Conservation (phyloP, 805 yeast species). For the Metschnikowia continentalis region DNA sequence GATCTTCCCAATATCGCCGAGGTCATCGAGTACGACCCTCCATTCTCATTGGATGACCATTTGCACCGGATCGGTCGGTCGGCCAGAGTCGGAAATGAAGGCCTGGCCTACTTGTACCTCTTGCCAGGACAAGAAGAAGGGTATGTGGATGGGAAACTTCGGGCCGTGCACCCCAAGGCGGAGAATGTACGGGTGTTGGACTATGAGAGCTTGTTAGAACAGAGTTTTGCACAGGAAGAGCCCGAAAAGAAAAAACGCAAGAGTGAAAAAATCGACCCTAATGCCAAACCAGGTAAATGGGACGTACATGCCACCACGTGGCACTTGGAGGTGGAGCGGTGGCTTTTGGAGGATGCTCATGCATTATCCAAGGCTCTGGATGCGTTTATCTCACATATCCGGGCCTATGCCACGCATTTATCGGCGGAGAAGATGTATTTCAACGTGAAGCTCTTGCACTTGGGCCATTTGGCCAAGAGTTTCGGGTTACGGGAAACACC, state of each 20-base stretch:
- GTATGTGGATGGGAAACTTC: constrained; percentile 54
- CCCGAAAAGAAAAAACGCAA: constrained; percentile 14
- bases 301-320: constrained; percentile 94
- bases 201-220: constrained; percentile 30
- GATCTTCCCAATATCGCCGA: constrained; percentile 84
- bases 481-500: constrained; percentile 96
- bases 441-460: constrained; percentile 76
- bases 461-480: constrained; percentile 94
- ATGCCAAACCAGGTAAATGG: constrained; percentile 55
- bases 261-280: constrained; percentile 22
- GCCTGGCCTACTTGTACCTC: constrained; percentile 72
- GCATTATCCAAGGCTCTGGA: constrained; percentile 66
- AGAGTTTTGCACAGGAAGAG: constrained; percentile 41
- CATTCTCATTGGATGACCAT: constrained; percentile 91
- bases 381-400: constrained; percentile 82
- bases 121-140: constrained; percentile 89
- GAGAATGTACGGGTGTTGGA: constrained; percentile 31
- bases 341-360: constrained; percentile 66
- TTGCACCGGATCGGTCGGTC: constrained; percentile 96
- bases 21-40: constrained; percentile 92
- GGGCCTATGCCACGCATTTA: constrained; percentile 96
- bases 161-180: constrained; percentile 36
- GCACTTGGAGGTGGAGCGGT: constrained; percentile 87
- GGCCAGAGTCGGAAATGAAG: constrained; percentile 92
- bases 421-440: constrained; percentile 73